These are phyloP conservation scores for Cryphonectria parasitica DNA, from an alignment of 2,329 filamentous ascomycete genomes.

Conservation along the genomic window DNA sequence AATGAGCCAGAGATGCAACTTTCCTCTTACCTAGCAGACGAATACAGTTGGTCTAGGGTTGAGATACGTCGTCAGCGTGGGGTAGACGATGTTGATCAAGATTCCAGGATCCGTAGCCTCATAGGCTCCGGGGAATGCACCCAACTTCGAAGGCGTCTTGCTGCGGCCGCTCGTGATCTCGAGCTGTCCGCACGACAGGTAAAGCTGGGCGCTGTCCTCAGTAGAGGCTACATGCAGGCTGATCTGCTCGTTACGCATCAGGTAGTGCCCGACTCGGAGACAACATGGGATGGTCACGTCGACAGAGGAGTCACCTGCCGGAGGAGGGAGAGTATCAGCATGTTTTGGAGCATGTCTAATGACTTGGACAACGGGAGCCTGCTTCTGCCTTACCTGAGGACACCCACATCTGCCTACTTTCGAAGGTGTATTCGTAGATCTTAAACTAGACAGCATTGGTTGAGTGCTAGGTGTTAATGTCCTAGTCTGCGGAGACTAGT, in stretches of 20 bases:
- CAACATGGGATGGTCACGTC: constrained; percentile 34
- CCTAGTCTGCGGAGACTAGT: constrained; percentile 41
- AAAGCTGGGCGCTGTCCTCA: constrained; percentile 34
- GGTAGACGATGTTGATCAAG: constrained; percentile 35
- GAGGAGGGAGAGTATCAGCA: neutral
- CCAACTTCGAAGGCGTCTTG: constrained; percentile 24
- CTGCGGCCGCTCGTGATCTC: constrained; percentile 33
- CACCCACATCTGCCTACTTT: constrained; percentile 27
- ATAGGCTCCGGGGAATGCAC: constrained; percentile 34
- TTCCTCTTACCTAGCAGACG: neutral
- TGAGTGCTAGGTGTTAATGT: constrained; percentile 40
- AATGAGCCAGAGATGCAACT: neutral
- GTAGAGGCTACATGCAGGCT: constrained; percentile 34
- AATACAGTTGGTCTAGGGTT: constrained; percentile 29
- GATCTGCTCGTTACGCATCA: constrained; percentile 36
- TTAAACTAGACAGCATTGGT: constrained; percentile 44
- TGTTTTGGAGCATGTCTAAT: neutral
- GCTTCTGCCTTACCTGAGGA: constrained; percentile 16
- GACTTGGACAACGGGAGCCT: too few species aligned
- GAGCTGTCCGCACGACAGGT: constrained; percentile 33
- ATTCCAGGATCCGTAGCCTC: constrained; percentile 33
- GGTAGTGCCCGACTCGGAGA: constrained; percentile 35
- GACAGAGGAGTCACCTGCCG: constrained; percentile 23
- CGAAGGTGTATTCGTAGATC: constrained; percentile 39
- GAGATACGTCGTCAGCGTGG: constrained; percentile 32